Evolutionary conservation across 1,284 basidiomycete genomes (phyloP).

Genomic region (Phellopilus nigrolimitatus): DNA sequence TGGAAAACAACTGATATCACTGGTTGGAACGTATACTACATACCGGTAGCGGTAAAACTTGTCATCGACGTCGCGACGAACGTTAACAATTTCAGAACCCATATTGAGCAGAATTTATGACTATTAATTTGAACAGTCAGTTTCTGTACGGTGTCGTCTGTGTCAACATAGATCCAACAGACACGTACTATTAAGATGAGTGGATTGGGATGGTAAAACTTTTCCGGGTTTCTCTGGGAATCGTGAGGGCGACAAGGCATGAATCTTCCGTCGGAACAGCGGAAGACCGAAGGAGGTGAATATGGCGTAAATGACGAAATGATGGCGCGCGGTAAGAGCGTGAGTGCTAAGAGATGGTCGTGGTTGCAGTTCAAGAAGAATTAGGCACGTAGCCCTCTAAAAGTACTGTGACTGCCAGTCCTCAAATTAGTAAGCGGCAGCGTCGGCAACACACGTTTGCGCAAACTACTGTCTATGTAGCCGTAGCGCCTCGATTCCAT

Average conservation of each 20-base stretch:
- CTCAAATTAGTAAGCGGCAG: too few species aligned
- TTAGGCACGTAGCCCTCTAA: constrained; percentile 1
- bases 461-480: too few species aligned
- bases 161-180: too few species aligned
- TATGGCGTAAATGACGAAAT: constrained; percentile 54
- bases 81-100: constrained; percentile 88
- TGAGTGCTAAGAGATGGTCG: constrained; percentile 24
- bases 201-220: constrained; percentile 50
- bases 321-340: constrained; percentile 36
- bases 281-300: constrained; percentile 44
- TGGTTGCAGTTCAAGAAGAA: constrained; percentile 22
- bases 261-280: constrained; percentile 77
- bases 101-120: constrained; percentile 67
- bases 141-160: too few species aligned
- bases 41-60: constrained; percentile 87
- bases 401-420: too few species aligned
- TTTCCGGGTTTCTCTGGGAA: constrained; percentile 49
- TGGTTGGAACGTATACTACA: constrained; percentile 24
- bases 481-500: too few species aligned
- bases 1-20: constrained; percentile 20
- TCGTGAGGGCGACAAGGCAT: constrained; percentile 82
- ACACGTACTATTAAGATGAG: constrained; percentile 52
- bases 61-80: constrained; percentile 97
- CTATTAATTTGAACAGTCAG: constrained; percentile 33
- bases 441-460: too few species aligned